Base-by-base conservation (phyloP, 495 filamentous ascomycete genomes). In the Neurospora terricola region DNA sequence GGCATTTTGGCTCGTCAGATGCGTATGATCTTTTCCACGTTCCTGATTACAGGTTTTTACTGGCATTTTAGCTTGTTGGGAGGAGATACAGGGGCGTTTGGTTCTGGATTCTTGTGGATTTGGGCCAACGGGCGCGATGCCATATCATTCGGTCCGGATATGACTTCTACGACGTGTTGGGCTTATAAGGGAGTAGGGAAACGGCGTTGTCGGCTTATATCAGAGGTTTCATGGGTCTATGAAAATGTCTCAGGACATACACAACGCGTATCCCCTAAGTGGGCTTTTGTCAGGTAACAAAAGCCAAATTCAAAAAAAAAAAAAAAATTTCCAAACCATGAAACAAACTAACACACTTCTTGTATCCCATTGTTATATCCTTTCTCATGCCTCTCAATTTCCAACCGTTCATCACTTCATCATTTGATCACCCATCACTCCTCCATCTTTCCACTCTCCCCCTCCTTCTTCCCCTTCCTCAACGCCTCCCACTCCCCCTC, bases 401-500 rank as follows among this genome's bases (percentile, higher is more conserved):
- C n/a, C 45, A 21, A 2, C 45, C 27, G 4, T 11, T 12, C 11
- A 14, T 48, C n/a, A 21, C 45, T 21, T 48, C 39, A 43, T 23
- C 9, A 0, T n/a, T 14, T 2, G 14, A 42, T 43, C 7, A 43
- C 11, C 48, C 23, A 16, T 66, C 7, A 66, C 27, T 66, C 27
- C 30, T 66, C 54, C 23, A 4, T 66, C 27, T 66, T 34, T 0
- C 27, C 45, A 54, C 21, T 12, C 54, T 9, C 54, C 4, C 68
- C 30, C 4, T 62, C 54, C 12, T 62, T 62, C 6, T 66, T 11
- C 30, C n/a, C n/a, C n/a, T 34, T 5, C 70, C 71, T 75, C 38
- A 76, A 9, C 12, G 69, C 70, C 69, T 81, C 79, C 86, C 84
- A 87, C 75, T 88, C 86, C 68, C 78, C 62, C 71, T 86, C 85